Evolutionary conservation across 2,329 filamentous ascomycete genomes (phyloP).

Genomic region (Cordyceps fumosorosea): DNA sequence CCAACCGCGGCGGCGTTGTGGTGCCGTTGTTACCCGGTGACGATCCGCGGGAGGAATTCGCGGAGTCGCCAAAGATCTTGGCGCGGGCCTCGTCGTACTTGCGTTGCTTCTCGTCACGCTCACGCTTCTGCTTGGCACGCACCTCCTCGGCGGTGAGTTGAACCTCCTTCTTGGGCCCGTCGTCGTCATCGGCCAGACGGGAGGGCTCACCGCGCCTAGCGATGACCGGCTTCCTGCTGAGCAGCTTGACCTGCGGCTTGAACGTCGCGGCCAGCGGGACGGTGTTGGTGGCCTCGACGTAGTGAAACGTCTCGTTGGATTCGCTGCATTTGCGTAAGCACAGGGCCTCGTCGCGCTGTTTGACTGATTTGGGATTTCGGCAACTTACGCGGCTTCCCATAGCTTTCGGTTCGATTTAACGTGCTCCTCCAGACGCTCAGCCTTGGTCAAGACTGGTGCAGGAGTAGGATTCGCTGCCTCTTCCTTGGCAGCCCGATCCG

Average conservation of each 20-base stretch:
- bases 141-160: conserved; percentile 70
- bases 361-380: conserved; percentile 5
- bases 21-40: conserved; percentile 45
- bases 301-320: conserved; percentile 66
- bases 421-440: conserved; percentile 73
- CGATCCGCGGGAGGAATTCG: conserved; percentile 49
- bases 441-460: conserved; percentile 53
- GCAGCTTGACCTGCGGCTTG: conserved; percentile 75
- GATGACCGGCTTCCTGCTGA: conserved; percentile 72
- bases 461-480: conserved; percentile 27
- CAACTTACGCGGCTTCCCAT: conserved; percentile 77
- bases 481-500: conserved; percentile 48
- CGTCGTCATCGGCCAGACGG: conserved; percentile 48
- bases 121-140: conserved; percentile 67
- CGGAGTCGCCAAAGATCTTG: conserved; percentile 70
- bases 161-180: conserved; percentile 54
- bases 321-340: conserved; percentile 45
- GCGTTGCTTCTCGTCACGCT: conserved; percentile 82
- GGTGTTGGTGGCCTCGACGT: conserved; percentile 57
- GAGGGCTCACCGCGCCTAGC: conserved; percentile 52
- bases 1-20: conserved; percentile 47
- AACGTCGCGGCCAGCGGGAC: conserved; percentile 62
- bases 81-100: conserved; percentile 85
- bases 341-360: neutral
- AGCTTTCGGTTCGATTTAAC: conserved; percentile 76